Percentiles rank a stretch among this genome's conserved stretches.
These are phyloP conservation scores for Hericium coralloides DNA, from an alignment of 768 basidiomycete species.

Conservation along the genomic window DNA sequence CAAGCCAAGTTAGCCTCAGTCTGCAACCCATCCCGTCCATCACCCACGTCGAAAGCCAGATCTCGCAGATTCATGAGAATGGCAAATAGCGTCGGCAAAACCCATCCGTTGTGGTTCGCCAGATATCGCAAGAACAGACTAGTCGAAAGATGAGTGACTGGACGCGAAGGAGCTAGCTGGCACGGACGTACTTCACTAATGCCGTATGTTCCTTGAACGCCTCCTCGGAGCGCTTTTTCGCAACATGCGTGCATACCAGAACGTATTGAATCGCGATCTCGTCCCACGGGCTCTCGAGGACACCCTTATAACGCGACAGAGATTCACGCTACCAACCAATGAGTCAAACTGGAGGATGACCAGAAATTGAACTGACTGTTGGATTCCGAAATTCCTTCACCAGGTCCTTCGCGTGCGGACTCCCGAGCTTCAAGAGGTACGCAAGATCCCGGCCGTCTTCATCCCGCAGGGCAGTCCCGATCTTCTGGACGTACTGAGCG, in stretches of 20 bases:
- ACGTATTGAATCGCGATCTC: constrained; percentile 82
- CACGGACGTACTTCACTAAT: constrained; percentile 60
- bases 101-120: constrained; percentile 78
- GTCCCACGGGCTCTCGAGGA: constrained; percentile 72
- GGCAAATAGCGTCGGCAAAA: constrained; percentile 73
- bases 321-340: constrained; percentile 19
- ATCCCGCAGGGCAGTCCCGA: constrained; percentile 49
- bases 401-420: constrained; percentile 67
- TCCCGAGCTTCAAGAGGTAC: constrained; percentile 67
- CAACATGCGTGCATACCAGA: constrained; percentile 61
- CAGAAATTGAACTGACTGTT: constrained; percentile 25
- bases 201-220: constrained; percentile 77
- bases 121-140: constrained; percentile 77
- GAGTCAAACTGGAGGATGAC: not conserved
- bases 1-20: not conserved
- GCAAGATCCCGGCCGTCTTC: constrained; percentile 66
- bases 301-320: constrained; percentile 43
- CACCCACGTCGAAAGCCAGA: constrained; percentile 71
- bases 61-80: constrained; percentile 76
- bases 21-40: not conserved
- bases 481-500: constrained; percentile 46
- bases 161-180: not conserved
- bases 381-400: constrained; percentile 63
- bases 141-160: not conserved
- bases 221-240: constrained; percentile 54